Conservation (phyloP, 106 monocot species). For the Dendrobium chrysotoxum region DNA sequence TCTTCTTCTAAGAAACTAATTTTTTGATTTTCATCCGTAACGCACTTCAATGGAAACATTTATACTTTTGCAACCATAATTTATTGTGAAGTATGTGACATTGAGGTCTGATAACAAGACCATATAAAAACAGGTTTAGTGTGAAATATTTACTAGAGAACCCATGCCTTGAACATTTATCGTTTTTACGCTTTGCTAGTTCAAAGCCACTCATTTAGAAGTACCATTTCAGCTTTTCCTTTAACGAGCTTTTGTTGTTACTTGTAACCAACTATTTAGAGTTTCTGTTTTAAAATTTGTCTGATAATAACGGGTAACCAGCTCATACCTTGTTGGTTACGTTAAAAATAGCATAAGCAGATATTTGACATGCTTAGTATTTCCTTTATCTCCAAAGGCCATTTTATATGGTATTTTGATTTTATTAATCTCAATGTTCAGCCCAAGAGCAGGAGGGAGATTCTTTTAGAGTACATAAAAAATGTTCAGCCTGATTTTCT, state of each 20-base stretch:
- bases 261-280: not conserved
- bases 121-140: too few relatives aligned
- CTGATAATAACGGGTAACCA: not conserved
- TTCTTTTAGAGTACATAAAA: slow-evolving; percentile 87
- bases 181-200: not conserved
- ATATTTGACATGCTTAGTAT: not conserved
- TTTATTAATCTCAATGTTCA: slow-evolving; percentile 12
- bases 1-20: too few relatives aligned
- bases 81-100: too few relatives aligned
- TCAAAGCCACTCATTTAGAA: not conserved
- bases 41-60: too few relatives aligned
- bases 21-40: too few relatives aligned
- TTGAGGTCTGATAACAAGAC: too few relatives aligned
- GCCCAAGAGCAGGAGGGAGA: slow-evolving; percentile 75
- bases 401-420: not conserved
- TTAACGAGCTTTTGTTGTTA: not conserved
- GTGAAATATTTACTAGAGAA: not conserved
- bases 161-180: not conserved
- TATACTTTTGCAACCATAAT: too few relatives aligned
- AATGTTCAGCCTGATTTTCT: slow-evolving; percentile 91
- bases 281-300: not conserved
- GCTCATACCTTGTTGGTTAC: not conserved
- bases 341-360: not conserved
- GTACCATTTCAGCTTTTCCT: not conserved
- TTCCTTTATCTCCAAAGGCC: not conserved